These are phyloP conservation scores for Cercospora sp. DNA, from an alignment of 2,329 filamentous ascomycete genomes.

Conservation along the genomic window DNA sequence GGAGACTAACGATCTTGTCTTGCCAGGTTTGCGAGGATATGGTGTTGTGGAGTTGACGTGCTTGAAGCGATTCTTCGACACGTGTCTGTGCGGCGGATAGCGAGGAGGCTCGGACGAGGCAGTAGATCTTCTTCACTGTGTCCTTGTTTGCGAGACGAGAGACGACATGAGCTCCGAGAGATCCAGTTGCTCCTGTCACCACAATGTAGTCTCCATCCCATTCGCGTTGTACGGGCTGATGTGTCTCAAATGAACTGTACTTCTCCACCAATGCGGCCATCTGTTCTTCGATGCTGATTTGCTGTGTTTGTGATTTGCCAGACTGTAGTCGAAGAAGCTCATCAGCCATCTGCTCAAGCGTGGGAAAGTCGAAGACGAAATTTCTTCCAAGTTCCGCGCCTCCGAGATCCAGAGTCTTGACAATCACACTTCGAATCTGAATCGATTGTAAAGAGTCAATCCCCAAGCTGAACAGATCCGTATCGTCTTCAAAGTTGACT, in stretches of 20 bases:
- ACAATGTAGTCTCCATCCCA: constrained; percentile 18
- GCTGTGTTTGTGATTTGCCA: constrained; percentile 37
- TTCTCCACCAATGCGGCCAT: constrained; percentile 50
- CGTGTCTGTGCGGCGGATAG: constrained; percentile 37
- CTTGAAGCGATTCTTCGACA: constrained; percentile 38
- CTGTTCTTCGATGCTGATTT: constrained; percentile 41
- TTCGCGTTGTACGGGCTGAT: constrained; percentile 22
- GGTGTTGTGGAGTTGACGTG: constrained; percentile 41
- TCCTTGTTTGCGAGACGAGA: constrained; percentile 36
- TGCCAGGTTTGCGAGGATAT: constrained; percentile 17
- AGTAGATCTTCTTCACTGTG: constrained; percentile 48
- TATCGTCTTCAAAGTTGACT: constrained; percentile 23
- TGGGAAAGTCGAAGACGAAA: constrained; percentile 60
- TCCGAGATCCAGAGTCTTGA: constrained; percentile 53
- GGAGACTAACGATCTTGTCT: constrained; percentile 29
- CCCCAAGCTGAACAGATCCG: constrained; percentile 38
- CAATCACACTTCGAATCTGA: constrained; percentile 54
- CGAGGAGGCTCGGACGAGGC: constrained; percentile 53
- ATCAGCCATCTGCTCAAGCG: constrained; percentile 48
- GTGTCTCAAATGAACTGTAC: constrained; percentile 41
- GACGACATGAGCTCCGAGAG: constrained; percentile 61
- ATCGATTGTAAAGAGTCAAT: constrained; percentile 46
- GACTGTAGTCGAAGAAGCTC: constrained; percentile 48
- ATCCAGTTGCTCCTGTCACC: constrained; percentile 66
- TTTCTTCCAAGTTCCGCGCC: constrained; percentile 55